phyloP scores from a whole-genome alignment of 352 stramenopile genomes.

The Phytopythium aichiense region DNA sequence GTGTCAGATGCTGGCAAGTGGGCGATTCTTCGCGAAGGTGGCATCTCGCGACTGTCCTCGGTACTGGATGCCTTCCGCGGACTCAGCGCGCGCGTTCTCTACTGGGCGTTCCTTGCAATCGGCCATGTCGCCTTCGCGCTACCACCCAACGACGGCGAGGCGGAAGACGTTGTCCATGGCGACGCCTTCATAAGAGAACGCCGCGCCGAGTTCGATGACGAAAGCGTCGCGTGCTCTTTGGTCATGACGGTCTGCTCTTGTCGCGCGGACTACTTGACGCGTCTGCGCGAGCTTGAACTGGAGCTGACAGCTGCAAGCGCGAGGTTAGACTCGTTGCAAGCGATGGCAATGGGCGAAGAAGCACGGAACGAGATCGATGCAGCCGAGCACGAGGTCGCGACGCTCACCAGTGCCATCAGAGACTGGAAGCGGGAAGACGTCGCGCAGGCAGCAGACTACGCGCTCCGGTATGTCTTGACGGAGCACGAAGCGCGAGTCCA shows the following conservation, averaged over 20 bases:
- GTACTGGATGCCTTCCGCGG: constrained; percentile 35
- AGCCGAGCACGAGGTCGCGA: constrained; percentile 34
- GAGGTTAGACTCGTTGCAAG: constrained; percentile 30
- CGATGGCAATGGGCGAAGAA: constrained; percentile 55
- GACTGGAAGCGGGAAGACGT: constrained; percentile 48
- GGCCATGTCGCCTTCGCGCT: constrained; percentile 51
- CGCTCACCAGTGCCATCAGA: constrained; percentile 26
- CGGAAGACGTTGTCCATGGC: not conserved
- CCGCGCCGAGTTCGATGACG: constrained; percentile 19
- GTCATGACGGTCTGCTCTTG: constrained; percentile 37
- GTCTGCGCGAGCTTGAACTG: constrained; percentile 42
- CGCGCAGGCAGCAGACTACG: constrained; percentile 48
- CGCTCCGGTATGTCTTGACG: constrained; percentile 56
- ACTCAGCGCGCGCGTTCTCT: constrained; percentile 31
- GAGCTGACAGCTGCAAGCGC: constrained; percentile 23
- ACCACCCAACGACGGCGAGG: not conserved
- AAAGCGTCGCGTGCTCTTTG: constrained; percentile 19
- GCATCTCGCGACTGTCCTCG: constrained; percentile 34
- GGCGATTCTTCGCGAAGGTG: constrained; percentile 29
- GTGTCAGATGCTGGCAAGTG: constrained; percentile 25
- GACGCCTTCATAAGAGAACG: not conserved
- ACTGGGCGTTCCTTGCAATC: constrained; percentile 50
- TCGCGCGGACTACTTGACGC: constrained; percentile 41
- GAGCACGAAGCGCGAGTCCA: constrained; percentile 47
- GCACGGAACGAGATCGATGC: constrained; percentile 69